Evolutionary conservation across 1,139 yeast genomes (phyloP), one percentile per base, ranked within the genome.

Genomic region (Geotrichum histeridarum): DNA sequence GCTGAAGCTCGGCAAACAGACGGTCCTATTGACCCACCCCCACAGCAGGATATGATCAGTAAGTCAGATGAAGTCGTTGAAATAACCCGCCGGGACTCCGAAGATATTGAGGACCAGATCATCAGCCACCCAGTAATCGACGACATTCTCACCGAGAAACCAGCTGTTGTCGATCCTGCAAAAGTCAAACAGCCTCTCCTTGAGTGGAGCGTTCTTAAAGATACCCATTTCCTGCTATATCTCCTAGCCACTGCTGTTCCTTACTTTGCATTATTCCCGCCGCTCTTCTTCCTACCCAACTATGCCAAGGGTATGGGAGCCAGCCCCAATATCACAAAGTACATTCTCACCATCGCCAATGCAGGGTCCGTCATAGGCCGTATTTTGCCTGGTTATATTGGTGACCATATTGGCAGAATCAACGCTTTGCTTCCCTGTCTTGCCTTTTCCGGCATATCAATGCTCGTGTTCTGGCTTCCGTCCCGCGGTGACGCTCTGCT

Each of bases 331-430:
- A 58, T 62, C 42, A 55, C 59, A 37, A 53, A 54, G 42, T 65
- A 67, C 59, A 59, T 64, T 50, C 75, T 80, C 12, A 73, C 84
- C 1, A 73, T 80, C 30, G 72, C 78, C 32, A 76, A 81, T 51
- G 81, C 79, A 2, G 70, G 72, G 63, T 71, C 79, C 6, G 70
- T 76, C 38, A 55, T 79, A 9, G 85, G 84, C 2, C 68, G 86
- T 42, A 70, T 82, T 0, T 15, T 75, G 0, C 77, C 81, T 1
- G 81, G 82, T 0, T 63, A 69, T 42, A 7, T 76, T 12, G 77
- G 79, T 1, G 83, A 80, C 63, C 65, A 62, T 31, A 56, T 69
- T 44, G 84, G 84, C 0, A 65, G 81, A 4, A 60, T 77, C 38
- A 79, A 80, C 50, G 64, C 75, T 8, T 59, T 77, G 3, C 61